Evolutionary conservation across 129 eudicot species (phyloP).

Genomic region (Ambrosia artemisiifolia): DNA sequence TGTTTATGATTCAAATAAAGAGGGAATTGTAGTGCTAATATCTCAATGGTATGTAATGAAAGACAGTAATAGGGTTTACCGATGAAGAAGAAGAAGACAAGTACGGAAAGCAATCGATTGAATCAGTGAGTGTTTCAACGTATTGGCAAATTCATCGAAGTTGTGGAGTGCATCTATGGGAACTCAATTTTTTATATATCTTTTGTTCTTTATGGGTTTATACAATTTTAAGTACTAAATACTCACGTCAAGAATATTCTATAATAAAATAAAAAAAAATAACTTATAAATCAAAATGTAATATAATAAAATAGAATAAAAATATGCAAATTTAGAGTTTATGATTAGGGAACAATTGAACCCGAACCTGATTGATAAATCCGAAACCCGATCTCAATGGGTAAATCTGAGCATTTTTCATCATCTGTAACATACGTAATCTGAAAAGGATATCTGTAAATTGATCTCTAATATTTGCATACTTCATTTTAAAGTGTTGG

Average conservation of each 20-base stretch:
- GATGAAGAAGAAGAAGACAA: constrained; percentile 4
- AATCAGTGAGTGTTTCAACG: neutral
- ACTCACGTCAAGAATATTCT: constrained; percentile 12
- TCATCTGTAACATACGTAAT: too few relatives aligned
- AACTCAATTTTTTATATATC: neutral
- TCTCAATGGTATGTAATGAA: neutral
- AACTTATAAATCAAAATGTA: too few relatives aligned
- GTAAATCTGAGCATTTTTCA: too few relatives aligned
- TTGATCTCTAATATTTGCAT: too few relatives aligned
- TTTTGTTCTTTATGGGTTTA: neutral
- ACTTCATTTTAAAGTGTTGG: too few relatives aligned
- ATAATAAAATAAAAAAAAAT: neutral
- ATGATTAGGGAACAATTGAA: too few relatives aligned
- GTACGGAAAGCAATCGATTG: neutral
- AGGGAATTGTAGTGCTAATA: neutral
- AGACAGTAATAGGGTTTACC: constrained; percentile 5
- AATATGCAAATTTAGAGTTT: too few relatives aligned
- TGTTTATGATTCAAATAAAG: neutral
- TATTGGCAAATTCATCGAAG: constrained; percentile 4
- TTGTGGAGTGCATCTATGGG: constrained; percentile 13
- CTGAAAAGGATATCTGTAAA: too few relatives aligned
- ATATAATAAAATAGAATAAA: too few relatives aligned
- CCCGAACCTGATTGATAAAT: too few relatives aligned
- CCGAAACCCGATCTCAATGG: too few relatives aligned
- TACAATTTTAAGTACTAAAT: neutral